Evolutionary conservation across 2,329 filamentous ascomycete species (phyloP).

Genomic region (Trichophyton schoenleinii): DNA sequence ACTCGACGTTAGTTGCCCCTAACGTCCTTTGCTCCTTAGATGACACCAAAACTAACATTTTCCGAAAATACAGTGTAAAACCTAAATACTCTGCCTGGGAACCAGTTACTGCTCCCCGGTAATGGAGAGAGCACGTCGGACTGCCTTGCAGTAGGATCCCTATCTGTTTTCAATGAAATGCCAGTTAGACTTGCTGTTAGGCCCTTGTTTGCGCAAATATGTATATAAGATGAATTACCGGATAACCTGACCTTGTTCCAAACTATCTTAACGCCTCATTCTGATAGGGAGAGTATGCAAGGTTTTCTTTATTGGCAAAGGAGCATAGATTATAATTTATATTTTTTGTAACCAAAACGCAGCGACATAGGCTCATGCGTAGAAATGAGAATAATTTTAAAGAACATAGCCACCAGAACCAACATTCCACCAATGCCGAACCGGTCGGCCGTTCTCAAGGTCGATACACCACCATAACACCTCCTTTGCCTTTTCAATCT

Average conservation of each 20-base stretch:
- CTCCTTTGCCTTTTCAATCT: slow-evolving; percentile 77
- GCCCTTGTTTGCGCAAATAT: not conserved
- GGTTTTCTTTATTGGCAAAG: not conserved
- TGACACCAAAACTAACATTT: not conserved
- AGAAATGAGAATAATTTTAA: slow-evolving; percentile 20
- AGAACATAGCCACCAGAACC: slow-evolving; percentile 55
- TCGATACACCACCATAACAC: slow-evolving; percentile 97
- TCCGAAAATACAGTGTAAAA: slow-evolving; percentile 20
- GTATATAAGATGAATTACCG: not conserved
- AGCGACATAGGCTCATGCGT: not conserved
- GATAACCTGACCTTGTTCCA: not conserved
- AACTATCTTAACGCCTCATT: not conserved
- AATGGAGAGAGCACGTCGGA: not conserved
- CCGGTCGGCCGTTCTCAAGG: slow-evolving; percentile 69
- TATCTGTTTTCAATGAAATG: not conserved
- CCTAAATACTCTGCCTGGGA: slow-evolving; percentile 25
- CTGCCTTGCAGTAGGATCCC: not conserved
- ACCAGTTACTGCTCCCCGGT: slow-evolving; percentile 23
- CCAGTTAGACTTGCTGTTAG: not conserved
- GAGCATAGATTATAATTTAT: not conserved
- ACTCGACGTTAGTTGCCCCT: slow-evolving; percentile 65
- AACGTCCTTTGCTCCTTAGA: not conserved
- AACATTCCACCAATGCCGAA: slow-evolving; percentile 65
- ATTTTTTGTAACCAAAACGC: not conserved
- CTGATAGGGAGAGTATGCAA: not conserved